Base-by-base conservation (phyloP, 192 early-diverging fungal species). In the Podila verticillata region DNA sequence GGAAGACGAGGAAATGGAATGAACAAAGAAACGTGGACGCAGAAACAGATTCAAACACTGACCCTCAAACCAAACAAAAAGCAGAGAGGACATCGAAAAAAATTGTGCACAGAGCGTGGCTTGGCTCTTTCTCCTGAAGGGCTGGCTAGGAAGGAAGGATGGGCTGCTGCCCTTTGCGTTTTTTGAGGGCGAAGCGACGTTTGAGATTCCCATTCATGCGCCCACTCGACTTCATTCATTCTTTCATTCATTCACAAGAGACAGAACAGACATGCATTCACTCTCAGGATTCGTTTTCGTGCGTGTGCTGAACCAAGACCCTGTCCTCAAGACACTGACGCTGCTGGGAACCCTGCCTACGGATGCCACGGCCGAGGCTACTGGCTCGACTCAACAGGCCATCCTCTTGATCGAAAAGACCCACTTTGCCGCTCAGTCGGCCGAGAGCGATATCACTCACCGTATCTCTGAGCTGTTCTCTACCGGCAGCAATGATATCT, bases 401-500 rank as follows among this genome's bases (percentile, higher is more conserved):
- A 84, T 90, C 20, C 35, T 90, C 0, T 48, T 83, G 2, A 81
- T 90, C 51, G 88, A 90, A 68, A 90, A 88, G 74, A 63, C 74
- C 26, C 75, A 80, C 51, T 88, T 85, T 72, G 67, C 74, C 6
- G 81, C 81, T 31, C 48, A 66, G 30, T 74, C 68, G 12, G 20
- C 83, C 1, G 49, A 70, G 26, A 75, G 47, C 29, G 51, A 89
- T 44, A 66, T 83, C 48, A 63, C 64, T 4, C 54, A 62, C 20
- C 69, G 82, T 17, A 67, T 86, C 48, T 36, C 66, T 24, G 61
- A 72, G 15, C 66, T 92, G 8, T 39, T 66, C 1, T 63, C 85
- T 24, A 80, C 65, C 2, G 89, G 89, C 15, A 78, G 83, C 22
- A 94, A 94, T 65, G 91, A 92, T 51, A 88, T 94, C 22, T 94